Conservation (phyloP, 1,139 yeast species). For the Yamadazyma diospyri region DNA sequence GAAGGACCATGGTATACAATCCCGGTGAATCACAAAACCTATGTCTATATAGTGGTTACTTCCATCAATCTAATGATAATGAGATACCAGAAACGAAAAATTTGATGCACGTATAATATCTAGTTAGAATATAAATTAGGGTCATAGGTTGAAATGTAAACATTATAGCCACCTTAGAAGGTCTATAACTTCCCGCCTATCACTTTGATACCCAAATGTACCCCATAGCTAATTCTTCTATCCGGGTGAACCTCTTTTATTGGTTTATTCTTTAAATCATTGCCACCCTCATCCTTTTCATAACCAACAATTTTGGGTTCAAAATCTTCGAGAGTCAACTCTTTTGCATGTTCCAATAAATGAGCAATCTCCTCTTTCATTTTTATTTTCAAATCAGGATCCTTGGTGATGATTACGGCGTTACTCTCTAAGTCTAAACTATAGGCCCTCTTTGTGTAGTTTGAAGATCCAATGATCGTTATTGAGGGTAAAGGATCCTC, state of each 20-base stretch:
- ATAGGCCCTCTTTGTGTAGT: constrained; percentile 89
- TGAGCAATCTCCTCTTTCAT: constrained; percentile 66
- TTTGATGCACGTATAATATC: constrained; percentile 1
- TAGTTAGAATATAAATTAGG: too few species aligned
- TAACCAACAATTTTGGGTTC: constrained; percentile 30
- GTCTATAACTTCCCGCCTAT: constrained; percentile 63
- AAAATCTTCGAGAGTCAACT: constrained; percentile 57
- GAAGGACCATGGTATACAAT: constrained; percentile 19
- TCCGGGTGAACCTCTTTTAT: constrained; percentile 46
- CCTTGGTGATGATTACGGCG: constrained; percentile 72
- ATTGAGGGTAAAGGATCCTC: constrained; percentile 58
- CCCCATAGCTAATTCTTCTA: constrained; percentile 56
- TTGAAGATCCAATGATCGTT: constrained; percentile 88
- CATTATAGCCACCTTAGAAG: too few species aligned
- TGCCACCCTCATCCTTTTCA: constrained; percentile 16
- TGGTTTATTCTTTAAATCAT: constrained; percentile 16
- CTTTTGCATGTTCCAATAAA: constrained; percentile 49
- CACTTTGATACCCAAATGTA: constrained; percentile 60
- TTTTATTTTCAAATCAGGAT: constrained; percentile 49
- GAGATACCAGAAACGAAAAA: constrained; percentile 6
- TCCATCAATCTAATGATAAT: constrained; percentile 6
- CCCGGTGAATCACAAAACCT: constrained; percentile 22
- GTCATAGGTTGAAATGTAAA: too few species aligned
- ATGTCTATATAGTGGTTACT: constrained; percentile 5
- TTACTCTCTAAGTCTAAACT: constrained; percentile 85